phyloP scores from a whole-genome alignment of 176 grass and related monocot species.

The Avena eriantha region DNA sequence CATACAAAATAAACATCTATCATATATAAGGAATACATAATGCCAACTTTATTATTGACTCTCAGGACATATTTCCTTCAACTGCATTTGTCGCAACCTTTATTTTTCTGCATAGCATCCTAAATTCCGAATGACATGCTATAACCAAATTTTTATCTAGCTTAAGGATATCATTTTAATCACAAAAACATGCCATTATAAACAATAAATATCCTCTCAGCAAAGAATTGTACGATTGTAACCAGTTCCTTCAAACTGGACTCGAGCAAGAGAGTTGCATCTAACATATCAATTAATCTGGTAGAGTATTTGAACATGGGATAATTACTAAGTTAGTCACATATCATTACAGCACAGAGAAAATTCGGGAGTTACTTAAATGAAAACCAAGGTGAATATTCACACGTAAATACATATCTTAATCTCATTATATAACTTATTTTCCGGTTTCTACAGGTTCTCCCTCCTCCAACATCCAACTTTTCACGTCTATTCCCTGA shows the following conservation, averaged over 20 bases:
- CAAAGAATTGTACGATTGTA: neutral
- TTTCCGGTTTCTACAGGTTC: conserved; percentile 81
- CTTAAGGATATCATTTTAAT: neutral
- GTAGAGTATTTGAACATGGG: neutral
- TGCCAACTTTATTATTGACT: too few species aligned
- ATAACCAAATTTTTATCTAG: conserved; percentile 9
- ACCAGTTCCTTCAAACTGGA: neutral
- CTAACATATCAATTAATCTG: conserved; percentile 9
- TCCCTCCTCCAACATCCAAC: conserved; percentile 56
- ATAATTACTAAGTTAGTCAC: neutral
- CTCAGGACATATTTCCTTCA: neutral
- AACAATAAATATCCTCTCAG: neutral
- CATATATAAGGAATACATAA: too few species aligned
- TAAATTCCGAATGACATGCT: conserved; percentile 17
- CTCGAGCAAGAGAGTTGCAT: conserved; percentile 4
- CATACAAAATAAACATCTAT: too few species aligned
- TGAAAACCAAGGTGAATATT: neutral
- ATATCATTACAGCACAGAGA: neutral
- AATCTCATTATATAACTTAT: conserved; percentile 82
- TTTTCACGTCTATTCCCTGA: conserved; percentile 32
- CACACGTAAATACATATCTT: conserved; percentile 54
- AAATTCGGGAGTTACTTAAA: neutral
- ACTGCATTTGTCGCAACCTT: conserved; percentile 20
- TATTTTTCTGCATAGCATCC: neutral
- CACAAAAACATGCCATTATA: neutral